These are phyloP conservation scores for Oidiodendron maius DNA, from an alignment of 495 filamentous ascomycete genomes.

Conservation along the genomic window DNA sequence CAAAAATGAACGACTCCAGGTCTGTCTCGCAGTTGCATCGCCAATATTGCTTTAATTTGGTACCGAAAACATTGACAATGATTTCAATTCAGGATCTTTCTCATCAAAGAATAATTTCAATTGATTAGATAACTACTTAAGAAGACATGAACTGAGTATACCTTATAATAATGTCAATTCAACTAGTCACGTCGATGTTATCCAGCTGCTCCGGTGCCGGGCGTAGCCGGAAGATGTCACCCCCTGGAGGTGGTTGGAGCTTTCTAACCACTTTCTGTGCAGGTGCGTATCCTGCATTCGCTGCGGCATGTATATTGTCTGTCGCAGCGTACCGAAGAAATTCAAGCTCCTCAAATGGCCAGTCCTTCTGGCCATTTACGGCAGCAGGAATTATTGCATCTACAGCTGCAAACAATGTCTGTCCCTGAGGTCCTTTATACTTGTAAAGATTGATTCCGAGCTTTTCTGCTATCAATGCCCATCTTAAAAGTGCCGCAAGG, in stretches of 20 bases:
- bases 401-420: conserved; percentile 11
- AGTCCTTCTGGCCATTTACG: conserved; percentile 2
- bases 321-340: conserved; percentile 12
- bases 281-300: conserved; percentile 6
- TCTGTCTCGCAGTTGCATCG: no score
- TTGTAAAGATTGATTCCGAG: conserved; percentile 12
- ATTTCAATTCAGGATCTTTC: no score
- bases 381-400: conserved; percentile 16
- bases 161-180: no score
- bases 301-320: conserved; percentile 12
- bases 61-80: no score
- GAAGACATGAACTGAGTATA: no score
- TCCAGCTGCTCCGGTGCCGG: conserved; percentile 13
- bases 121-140: no score
- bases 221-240: conserved; percentile 9
- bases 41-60: no score
- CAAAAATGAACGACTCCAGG: no score
- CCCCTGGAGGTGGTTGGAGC: conserved; percentile 16
- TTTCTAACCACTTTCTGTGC: conserved; percentile 27
- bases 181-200: no score
- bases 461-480: conserved; percentile 7
- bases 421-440: conserved; percentile 10
- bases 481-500: conserved; percentile 7
- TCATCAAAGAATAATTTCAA: no score
- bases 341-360: conserved; percentile 7